Evolutionary conservation across 345 rosid genomes (phyloP), one percentile per base, ranked within the genome.

Genomic region (Lagerstroemia speciosa): DNA sequence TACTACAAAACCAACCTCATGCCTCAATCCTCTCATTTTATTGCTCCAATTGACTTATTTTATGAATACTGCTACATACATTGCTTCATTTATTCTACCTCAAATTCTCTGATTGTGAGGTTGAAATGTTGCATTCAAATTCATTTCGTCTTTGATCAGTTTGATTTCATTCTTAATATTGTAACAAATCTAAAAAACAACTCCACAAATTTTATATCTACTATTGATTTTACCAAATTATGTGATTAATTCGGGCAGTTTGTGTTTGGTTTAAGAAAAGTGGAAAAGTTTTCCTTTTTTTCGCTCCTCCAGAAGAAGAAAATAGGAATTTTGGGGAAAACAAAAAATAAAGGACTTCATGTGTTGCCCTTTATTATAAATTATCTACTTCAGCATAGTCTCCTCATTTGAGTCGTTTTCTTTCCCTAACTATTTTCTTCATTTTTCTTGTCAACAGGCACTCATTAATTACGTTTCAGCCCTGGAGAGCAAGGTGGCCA

Each of bases 401-500:
- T 66, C 68, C 68, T 50, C 26, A 27, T 48, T 12, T 48, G 9
- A 31, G 10, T 12, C 1, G 26, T 32, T 72, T 31, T 17, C 62
- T 68, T 11, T 53, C 52, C n/a, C 43, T 34, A 60, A 55, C 71
- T 67, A 60, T 12, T 38, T 24, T 32, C 72, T 34, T 76, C 53
- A 66, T 5, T 50, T 78, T 53, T 65, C 66, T 75, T 67, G 70
- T 69, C 72, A 71, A 81, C 91, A 93, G 98, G 96, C 90, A 74
- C 81, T 93, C 29, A 73, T 82, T 40, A 86, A 83, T 65, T 91
- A 93, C 69, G 73, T 91, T 61, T 79, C 72, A 22, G 70, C 69
- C 3, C 72, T 93, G 79, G 87, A 86, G 77, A 69, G 69, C 11
- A 87, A 71, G 74, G 87, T 83, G 73, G 90, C 84, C 78, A 78